Percentiles rank a stretch among this genome's conserved stretches.
These are phyloP conservation scores for Syzygium syzygioides DNA, from an alignment of 441 rosid genomes.

Conservation along the genomic window DNA sequence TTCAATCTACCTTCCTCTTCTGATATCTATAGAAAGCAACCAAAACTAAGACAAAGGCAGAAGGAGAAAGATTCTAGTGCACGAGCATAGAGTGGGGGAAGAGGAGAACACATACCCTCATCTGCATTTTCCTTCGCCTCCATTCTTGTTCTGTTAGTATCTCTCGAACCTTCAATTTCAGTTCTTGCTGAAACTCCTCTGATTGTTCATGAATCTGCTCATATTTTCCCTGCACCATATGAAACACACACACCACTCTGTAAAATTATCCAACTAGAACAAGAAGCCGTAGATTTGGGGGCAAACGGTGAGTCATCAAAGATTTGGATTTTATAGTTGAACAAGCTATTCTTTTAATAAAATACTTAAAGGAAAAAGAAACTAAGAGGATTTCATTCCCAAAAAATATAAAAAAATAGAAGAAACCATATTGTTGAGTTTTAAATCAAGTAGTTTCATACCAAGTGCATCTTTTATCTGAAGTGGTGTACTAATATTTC, in stretches of 20 bases:
- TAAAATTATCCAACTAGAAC: not conserved
- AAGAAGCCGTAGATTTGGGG: not conserved
- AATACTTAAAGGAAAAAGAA: not conserved
- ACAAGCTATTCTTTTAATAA: not conserved
- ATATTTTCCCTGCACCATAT: conserved; percentile 63
- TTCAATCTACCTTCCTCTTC: conserved; percentile 97
- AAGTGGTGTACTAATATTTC: not conserved
- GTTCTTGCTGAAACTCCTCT: conserved; percentile 74
- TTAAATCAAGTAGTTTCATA: not conserved
- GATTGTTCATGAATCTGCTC: conserved; percentile 72
- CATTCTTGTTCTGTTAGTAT: conserved; percentile 94
- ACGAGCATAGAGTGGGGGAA: not conserved
- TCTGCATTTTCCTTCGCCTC: conserved; percentile 97
- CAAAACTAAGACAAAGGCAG: not conserved
- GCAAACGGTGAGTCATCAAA: not conserved
- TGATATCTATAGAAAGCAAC: conserved; percentile 49
- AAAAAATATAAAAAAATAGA: not conserved
- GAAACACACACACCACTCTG: not conserved
- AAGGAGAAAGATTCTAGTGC: not conserved
- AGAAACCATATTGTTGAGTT: not conserved
- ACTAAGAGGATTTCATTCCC: not conserved
- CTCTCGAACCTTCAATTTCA: conserved; percentile 81
- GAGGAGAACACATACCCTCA: conserved; percentile 64
- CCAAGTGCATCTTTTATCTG: not conserved
- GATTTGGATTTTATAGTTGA: not conserved